Evolutionary conservation across 2,329 filamentous ascomycete genomes (phyloP), one percentile per base, ranked within the genome.

Genomic region (Talaromyces sp.): DNA sequence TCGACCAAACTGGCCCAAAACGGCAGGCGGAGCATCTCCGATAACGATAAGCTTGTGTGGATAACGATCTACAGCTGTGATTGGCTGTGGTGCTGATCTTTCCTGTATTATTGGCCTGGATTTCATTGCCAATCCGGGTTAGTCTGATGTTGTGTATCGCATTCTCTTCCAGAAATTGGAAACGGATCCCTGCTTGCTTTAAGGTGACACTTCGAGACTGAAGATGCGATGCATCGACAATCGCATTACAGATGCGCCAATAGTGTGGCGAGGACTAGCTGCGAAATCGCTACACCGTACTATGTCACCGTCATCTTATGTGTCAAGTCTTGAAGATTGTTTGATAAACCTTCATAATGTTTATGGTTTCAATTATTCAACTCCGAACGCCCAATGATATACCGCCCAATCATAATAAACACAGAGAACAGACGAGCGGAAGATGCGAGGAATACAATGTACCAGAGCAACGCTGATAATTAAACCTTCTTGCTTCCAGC

Each of bases 401-500:
- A 52, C 48, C 48, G 48, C 48, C 48, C 48, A 6, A 33, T 19
- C 48, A 52, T 33, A 11, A 52, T 14, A 33, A 5, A 14, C 14
- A 31, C 10, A 33, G 2, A n/a, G 31, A 52, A 52, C 47, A 27
- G 14, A 16, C 14, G 5, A 22, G 3, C 14, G 8, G 3, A 52
- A 11, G 24, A 52, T 52, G 48, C 48, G 27, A 52, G n/a, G 24
- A 52, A 52, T 48, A 48, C 8, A 33, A 52, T n/a, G 31, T 33
- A n/a, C 16, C 24, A 52, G 27, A 52, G 48, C 27, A 5, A 4
- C 3, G 27, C 19, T 22, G 11, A 13, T 10, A 47, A 57, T 50
- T 62, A 67, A 56, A 47, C 54, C 58, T 19, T 66, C 35, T 66
- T 63, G 52, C 65, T 66, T 37, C 66, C 66, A 43, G 82, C 87